A percentile compares a stretch with the other conserved stretches of the same genome.
Evolutionary conservation across 108 stramenopile genomes (phyloP).

Genomic region (Stephanodiscus minutulus): DNA sequence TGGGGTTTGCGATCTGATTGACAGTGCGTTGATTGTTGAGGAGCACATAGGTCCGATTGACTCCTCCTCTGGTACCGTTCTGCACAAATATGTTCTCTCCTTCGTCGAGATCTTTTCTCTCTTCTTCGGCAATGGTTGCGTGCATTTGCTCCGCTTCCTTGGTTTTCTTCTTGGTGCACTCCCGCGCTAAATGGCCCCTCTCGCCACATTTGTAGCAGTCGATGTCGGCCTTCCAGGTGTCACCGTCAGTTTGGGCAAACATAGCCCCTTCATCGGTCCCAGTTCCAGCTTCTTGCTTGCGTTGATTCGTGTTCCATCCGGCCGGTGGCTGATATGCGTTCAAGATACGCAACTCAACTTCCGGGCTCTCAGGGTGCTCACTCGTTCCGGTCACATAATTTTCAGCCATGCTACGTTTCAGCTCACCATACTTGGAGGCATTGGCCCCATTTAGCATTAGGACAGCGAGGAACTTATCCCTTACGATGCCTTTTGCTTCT

Average conservation of each 20-base stretch:
- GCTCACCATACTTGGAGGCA: neutral
- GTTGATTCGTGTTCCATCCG: no score
- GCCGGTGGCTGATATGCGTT: neutral
- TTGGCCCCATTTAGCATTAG: conserved; percentile 5
- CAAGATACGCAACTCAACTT: no score
- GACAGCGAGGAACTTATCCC: neutral
- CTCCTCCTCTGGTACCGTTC: no score
- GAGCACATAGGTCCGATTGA: neutral
- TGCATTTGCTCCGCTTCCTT: neutral
- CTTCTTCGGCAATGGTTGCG: neutral
- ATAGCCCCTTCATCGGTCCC: neutral
- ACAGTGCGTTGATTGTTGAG: neutral
- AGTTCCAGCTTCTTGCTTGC: no score
- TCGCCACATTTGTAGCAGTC: neutral
- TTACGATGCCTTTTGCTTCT: no score
- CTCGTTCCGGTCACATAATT: neutral
- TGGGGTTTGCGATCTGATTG: neutral
- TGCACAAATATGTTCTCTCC: no score
- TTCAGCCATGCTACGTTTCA: neutral
- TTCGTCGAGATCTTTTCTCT: no score
- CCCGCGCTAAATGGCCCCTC: no score
- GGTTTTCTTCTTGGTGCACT: no score
- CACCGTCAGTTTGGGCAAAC: neutral
- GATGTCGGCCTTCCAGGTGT: no score
- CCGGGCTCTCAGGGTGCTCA: neutral